Conservation (phyloP, 352 stramenopile genomes). For the Elongisporangium anandrum region DNA sequence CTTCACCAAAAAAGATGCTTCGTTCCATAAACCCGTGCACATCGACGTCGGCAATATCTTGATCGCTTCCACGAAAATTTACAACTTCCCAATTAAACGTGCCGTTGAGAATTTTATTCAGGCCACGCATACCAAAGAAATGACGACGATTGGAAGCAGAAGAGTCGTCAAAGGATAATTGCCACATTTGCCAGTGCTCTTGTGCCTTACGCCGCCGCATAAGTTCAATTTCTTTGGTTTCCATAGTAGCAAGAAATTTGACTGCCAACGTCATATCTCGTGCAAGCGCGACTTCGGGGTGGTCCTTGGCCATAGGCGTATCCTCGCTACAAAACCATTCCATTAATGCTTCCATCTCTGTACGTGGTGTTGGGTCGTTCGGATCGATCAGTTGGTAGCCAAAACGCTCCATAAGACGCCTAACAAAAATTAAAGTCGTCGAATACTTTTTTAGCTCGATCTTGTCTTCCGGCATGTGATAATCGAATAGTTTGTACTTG, state of each 20-base stretch:
- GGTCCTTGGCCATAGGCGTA: constrained; percentile 74
- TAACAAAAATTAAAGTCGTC: constrained; percentile 84
- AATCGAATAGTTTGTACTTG: constrained; percentile 78
- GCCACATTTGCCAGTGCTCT: constrained; percentile 86
- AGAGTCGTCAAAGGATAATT: constrained; percentile 86
- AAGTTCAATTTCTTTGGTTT: constrained; percentile 86
- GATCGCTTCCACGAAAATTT: constrained; percentile 84
- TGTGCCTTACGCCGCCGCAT: constrained; percentile 76
- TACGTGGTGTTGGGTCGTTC: constrained; percentile 73
- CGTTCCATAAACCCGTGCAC: constrained; percentile 85
- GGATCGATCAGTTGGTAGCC: constrained; percentile 81
- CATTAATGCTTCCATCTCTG: constrained; percentile 89
- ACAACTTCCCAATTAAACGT: constrained; percentile 83
- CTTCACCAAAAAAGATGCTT: constrained; percentile 87
- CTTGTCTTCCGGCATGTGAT: constrained; percentile 88
- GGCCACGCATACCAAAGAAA: constrained; percentile 71
- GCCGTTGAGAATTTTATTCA: constrained; percentile 61
- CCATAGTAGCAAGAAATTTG: constrained; percentile 89
- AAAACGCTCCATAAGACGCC: constrained; percentile 81
- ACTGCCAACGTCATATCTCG: constrained; percentile 81
- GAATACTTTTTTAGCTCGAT: constrained; percentile 88
- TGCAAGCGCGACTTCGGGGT: constrained; percentile 74
- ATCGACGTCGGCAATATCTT: constrained; percentile 88
- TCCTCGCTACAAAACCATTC: constrained; percentile 85
- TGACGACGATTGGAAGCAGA: constrained; percentile 55